A percentile compares a stretch with the other conserved stretches of the same genome.
phyloP scores from a whole-genome alignment of 768 basidiomycete species.

The Boletus rubroflammeus region DNA sequence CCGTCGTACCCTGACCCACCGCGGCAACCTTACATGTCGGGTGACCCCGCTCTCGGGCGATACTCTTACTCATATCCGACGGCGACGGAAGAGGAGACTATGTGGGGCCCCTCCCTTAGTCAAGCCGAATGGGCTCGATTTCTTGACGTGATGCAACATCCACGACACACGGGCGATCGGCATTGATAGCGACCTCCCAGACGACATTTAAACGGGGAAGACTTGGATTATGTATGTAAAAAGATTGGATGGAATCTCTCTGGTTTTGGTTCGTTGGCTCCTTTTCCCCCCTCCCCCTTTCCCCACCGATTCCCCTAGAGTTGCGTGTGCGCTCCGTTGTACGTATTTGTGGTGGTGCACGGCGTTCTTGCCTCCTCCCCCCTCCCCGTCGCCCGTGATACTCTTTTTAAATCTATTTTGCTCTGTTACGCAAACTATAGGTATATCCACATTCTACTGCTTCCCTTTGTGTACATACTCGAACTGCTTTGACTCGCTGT shows the following conservation, averaged over 20 bases:
- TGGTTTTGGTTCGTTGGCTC: slow-evolving; percentile 19
- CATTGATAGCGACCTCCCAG: slow-evolving; percentile 14
- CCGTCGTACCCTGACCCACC: slow-evolving; percentile 25
- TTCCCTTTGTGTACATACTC: slow-evolving; percentile 11
- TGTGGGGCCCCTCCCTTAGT: slow-evolving; percentile 78
- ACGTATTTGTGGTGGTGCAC: slow-evolving; percentile 26
- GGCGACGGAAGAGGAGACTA: slow-evolving; percentile 52
- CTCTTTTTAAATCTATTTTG: slow-evolving; percentile 14
- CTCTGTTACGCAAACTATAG: slow-evolving; percentile 17
- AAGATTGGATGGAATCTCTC: slow-evolving; percentile 23
- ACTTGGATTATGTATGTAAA: slow-evolving; percentile 31
- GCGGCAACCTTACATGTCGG: slow-evolving; percentile 27
- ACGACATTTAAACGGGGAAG: slow-evolving; percentile 11
- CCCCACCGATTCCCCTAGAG: slow-evolving; percentile 9
- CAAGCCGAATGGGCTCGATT: slow-evolving; percentile 71
- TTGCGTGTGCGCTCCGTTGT: slow-evolving; percentile 17
- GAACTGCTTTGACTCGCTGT: slow-evolving; percentile 3
- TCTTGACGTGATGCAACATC: slow-evolving; percentile 61
- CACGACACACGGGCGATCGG: slow-evolving; percentile 30
- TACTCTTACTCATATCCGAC: slow-evolving; percentile 40
- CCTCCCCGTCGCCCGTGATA: background rate
- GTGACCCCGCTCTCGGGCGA: slow-evolving; percentile 20
- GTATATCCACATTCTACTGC: slow-evolving; percentile 17
- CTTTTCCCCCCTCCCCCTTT: background rate
- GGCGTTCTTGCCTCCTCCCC: slow-evolving; percentile 3